Conservation (phyloP, 257 asterid species). For the Solanum pimpinellifolium region DNA sequence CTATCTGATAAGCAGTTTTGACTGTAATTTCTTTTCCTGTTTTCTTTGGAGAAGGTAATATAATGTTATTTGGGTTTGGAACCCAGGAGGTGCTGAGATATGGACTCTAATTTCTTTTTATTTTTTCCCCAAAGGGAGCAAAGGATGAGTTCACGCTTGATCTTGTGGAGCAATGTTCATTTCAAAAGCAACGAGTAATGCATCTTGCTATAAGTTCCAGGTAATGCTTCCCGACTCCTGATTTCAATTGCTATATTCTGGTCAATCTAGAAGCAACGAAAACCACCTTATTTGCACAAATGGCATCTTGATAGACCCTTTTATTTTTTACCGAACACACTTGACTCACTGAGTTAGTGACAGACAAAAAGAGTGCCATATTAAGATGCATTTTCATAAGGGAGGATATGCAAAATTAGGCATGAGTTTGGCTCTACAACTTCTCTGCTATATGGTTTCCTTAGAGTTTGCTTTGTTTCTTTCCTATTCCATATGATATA, state of each 20-base stretch:
- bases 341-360: background rate
- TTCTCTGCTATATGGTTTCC: background rate
- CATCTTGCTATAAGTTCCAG: slow-evolving; percentile 79
- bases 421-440: background rate
- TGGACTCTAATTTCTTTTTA: background rate
- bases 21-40: background rate
- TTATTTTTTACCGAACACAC: background rate
- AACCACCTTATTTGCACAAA: background rate
- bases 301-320: background rate
- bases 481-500: background rate
- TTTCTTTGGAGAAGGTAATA: background rate
- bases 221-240: slow-evolving; percentile 21
- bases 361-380: background rate
- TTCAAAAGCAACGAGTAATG: slow-evolving; percentile 76
- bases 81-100: background rate
- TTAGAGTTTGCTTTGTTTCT: background rate
- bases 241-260: background rate
- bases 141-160: slow-evolving; percentile 96
- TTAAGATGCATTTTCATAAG: background rate
- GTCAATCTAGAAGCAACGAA: background rate
- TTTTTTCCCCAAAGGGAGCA: slow-evolving; percentile 47
- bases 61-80: background rate
- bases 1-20: background rate
- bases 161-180: slow-evolving; percentile 82
- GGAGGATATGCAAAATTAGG: background rate